These are phyloP conservation scores for Cladosporium sp. DNA, from an alignment of 2,329 filamentous ascomycete genomes.

Conservation along the genomic window DNA sequence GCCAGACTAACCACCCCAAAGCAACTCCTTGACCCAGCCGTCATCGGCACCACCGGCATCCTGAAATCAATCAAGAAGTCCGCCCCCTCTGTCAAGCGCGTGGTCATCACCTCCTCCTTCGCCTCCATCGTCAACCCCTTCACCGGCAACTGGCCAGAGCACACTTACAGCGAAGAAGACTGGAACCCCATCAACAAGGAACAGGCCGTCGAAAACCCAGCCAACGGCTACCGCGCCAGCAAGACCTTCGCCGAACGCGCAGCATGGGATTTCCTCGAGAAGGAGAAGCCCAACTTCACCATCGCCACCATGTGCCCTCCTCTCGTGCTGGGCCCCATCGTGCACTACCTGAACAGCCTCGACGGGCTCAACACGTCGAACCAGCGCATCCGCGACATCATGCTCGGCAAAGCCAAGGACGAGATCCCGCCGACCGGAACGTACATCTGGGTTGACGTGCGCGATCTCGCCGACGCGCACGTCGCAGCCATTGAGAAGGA, in stretches of 20 bases:
- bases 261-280: slow-evolving; percentile 56
- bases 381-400: slow-evolving; percentile 63
- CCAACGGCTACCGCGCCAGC: slow-evolving; percentile 52
- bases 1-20: slow-evolving; percentile 22
- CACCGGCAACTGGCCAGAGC: slow-evolving; percentile 53
- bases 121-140: slow-evolving; percentile 63
- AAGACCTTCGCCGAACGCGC: slow-evolving; percentile 65
- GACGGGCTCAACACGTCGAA: slow-evolving; percentile 74
- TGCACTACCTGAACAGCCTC: slow-evolving; percentile 63
- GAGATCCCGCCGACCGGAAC: slow-evolving; percentile 59
- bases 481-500: slow-evolving; percentile 60
- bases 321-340: slow-evolving; percentile 54
- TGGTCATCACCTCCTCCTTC: slow-evolving; percentile 72
- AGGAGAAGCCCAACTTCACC: slow-evolving; percentile 54
- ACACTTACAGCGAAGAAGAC: slow-evolving; percentile 56
- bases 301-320: slow-evolving; percentile 54
- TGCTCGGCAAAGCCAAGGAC: slow-evolving; percentile 63
- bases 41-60: slow-evolving; percentile 65
- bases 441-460: slow-evolving; percentile 52
- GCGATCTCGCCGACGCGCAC: slow-evolving; percentile 64
- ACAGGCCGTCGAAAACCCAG: slow-evolving; percentile 48
- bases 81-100: slow-evolving; percentile 68
- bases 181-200: slow-evolving; percentile 61
- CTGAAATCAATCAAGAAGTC: slow-evolving; percentile 62
- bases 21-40: slow-evolving; percentile 60